A percentile compares a stretch with the other conserved stretches of the same genome.
Conservation (phyloP, 805 yeast genomes). For the Metschnikowia henanensis region DNA sequence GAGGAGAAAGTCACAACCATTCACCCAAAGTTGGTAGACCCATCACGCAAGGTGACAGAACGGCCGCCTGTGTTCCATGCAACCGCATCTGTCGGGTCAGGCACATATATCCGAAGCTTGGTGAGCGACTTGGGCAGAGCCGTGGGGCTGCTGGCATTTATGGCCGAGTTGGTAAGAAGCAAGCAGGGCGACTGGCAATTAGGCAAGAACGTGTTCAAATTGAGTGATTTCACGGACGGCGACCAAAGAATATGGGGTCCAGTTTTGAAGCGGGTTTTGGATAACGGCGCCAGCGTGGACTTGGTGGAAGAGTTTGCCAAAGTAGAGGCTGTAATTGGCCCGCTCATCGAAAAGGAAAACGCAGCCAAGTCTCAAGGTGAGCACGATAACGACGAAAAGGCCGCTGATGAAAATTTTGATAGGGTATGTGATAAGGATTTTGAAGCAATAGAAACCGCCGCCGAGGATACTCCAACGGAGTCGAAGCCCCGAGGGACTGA, state of each 20-base stretch:
- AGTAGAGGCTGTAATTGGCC: neutral
- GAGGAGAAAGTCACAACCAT: constrained; percentile 39
- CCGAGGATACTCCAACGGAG: neutral
- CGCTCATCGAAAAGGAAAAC: constrained; percentile 1
- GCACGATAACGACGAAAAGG: neutral
- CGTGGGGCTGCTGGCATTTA: constrained; percentile 77
- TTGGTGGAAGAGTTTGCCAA: constrained; percentile 24
- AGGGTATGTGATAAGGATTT: too few relatives aligned
- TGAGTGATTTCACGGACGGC: constrained; percentile 62
- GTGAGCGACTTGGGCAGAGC: constrained; percentile 88
- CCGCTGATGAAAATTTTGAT: too few relatives aligned
- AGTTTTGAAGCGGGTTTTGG: constrained; percentile 56
- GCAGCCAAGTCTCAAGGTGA: neutral
- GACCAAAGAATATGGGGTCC: constrained; percentile 70
- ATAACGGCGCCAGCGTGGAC: constrained; percentile 27
- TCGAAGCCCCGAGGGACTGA: neutral
- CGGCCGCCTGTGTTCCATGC: constrained; percentile 73
- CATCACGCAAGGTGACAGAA: constrained; percentile 40
- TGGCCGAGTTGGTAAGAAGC: constrained; percentile 76
- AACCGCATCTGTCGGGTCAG: constrained; percentile 82
- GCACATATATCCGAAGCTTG: constrained; percentile 90
- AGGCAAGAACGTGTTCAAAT: constrained; percentile 62
- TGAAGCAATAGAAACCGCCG: too few relatives aligned
- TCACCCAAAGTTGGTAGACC: constrained; percentile 38
- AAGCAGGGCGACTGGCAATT: constrained; percentile 86